A percentile compares a stretch with the other conserved stretches of the same genome.
Evolutionary conservation across 1,139 yeast genomes (phyloP).

Genomic region (Sugiyamaella pinicola): DNA sequence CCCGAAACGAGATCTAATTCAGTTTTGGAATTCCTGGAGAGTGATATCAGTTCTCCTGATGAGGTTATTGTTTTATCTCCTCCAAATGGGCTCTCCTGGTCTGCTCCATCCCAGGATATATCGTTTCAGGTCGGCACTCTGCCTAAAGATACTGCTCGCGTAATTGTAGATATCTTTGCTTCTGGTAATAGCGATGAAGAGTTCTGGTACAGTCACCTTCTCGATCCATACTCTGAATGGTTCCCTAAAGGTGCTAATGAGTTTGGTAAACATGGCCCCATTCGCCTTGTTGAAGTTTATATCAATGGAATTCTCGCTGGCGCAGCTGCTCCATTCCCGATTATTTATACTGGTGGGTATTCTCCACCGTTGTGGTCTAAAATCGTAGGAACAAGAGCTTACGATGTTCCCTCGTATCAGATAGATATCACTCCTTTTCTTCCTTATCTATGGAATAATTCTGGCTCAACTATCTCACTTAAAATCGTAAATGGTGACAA

Average conservation of each 20-base stretch:
- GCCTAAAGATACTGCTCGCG: constrained; percentile 62
- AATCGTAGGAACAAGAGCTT: constrained; percentile 70
- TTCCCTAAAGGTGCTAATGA: constrained; percentile 32
- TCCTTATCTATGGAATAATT: constrained; percentile 58
- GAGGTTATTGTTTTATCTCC: constrained; percentile 18
- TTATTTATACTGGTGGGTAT: constrained; percentile 75
- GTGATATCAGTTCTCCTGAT: constrained; percentile 7
- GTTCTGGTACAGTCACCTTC: constrained; percentile 61
- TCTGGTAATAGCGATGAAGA: constrained; percentile 82
- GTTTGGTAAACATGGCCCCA: constrained; percentile 57
- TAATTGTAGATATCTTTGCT: constrained; percentile 60
- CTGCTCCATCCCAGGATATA: constrained; percentile 20
- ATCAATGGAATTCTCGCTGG: constrained; percentile 43
- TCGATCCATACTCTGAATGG: constrained; percentile 18
- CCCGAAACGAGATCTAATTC: constrained; percentile 2
- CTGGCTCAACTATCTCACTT: constrained; percentile 33
- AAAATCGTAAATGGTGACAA: constrained; percentile 56
- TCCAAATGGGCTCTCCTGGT: constrained; percentile 19
- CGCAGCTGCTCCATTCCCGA: constrained; percentile 46
- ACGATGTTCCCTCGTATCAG: constrained; percentile 66
- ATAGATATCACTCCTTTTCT: constrained; percentile 68
- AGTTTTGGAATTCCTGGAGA: constrained; percentile 1
- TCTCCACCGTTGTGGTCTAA: constrained; percentile 81
- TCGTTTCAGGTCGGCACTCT: constrained; percentile 35
- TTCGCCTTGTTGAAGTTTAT: constrained; percentile 42